Percentiles rank a stretch among this genome's conserved stretches.
Evolutionary conservation across 2,329 filamentous ascomycete genomes (phyloP).

Genomic region (Tolypocladium ovalisporum): DNA sequence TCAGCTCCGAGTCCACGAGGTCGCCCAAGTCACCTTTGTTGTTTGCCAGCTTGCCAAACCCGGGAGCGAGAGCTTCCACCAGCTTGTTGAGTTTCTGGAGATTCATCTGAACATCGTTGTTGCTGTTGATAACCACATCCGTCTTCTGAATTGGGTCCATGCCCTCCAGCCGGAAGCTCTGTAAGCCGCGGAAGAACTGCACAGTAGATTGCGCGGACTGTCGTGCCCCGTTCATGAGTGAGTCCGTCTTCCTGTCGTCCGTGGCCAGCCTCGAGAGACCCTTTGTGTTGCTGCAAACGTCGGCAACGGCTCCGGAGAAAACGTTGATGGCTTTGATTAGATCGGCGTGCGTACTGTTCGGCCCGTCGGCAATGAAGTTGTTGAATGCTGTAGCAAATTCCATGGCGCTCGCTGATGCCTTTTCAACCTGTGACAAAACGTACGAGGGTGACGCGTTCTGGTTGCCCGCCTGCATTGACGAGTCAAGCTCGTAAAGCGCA

Average conservation of each 20-base stretch:
- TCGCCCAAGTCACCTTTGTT: slow-evolving; percentile 83
- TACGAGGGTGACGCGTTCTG: slow-evolving; percentile 94
- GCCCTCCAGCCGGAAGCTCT: slow-evolving; percentile 87
- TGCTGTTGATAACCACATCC: slow-evolving; percentile 94
- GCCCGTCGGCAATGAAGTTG: slow-evolving; percentile 94
- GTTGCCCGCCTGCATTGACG: slow-evolving; percentile 96
- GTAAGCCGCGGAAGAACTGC: slow-evolving; percentile 87
- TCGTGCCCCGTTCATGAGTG: slow-evolving; percentile 71
- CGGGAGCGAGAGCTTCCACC: slow-evolving; percentile 83
- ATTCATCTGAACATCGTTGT: slow-evolving; percentile 90
- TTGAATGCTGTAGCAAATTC: slow-evolving; percentile 98
- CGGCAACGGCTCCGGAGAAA: slow-evolving; percentile 81
- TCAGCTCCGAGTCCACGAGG: slow-evolving; percentile 82
- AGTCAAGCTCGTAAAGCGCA: slow-evolving; percentile 92
- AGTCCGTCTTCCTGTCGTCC: slow-evolving; percentile 88
- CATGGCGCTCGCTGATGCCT: slow-evolving; percentile 85
- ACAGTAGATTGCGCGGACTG: slow-evolving; percentile 79
- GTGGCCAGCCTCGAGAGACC: slow-evolving; percentile 86
- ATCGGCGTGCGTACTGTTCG: slow-evolving; percentile 78
- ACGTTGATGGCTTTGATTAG: slow-evolving; percentile 88
- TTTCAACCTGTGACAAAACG: slow-evolving; percentile 93
- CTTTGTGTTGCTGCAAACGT: slow-evolving; percentile 94
- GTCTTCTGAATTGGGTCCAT: slow-evolving; percentile 88
- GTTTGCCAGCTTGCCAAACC: slow-evolving; percentile 67
- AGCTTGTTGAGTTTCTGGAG: slow-evolving; percentile 89